A percentile compares a stretch with the other conserved stretches of the same genome.
phyloP scores from a whole-genome alignment of 345 rosid genomes.

The Rhodamnia argentea region DNA sequence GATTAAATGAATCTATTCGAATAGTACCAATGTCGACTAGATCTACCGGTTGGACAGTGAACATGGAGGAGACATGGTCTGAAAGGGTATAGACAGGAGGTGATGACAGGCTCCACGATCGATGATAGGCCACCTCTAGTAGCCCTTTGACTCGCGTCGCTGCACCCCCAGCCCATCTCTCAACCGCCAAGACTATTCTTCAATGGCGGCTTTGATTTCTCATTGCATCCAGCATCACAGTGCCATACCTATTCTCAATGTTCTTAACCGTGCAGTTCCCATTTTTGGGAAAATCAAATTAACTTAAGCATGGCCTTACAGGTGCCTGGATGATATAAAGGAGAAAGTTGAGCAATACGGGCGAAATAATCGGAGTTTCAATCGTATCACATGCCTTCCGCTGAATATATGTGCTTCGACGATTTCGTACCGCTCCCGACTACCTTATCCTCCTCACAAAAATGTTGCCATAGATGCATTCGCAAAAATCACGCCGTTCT shows the following conservation, averaged over 20 bases:
- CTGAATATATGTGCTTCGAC: fast-evolving
- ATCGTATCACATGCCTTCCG: background rate
- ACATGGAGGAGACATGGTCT: no score
- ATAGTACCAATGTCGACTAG: no score
- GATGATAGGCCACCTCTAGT: background rate
- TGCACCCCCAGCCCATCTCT: background rate
- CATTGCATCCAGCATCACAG: background rate
- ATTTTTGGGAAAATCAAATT: no score
- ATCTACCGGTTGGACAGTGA: no score
- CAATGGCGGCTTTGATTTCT: background rate
- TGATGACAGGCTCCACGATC: no score
- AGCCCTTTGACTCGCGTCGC: background rate
- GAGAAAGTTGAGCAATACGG: background rate
- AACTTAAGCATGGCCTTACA: background rate
- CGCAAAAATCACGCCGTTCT: background rate
- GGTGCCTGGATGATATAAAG: background rate
- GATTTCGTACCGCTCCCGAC: background rate
- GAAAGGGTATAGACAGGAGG: no score
- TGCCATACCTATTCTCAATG: background rate
- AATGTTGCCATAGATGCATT: no score
- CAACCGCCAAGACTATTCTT: background rate
- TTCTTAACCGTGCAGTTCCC: background rate
- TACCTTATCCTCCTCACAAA: background rate
- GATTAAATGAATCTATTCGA: no score
- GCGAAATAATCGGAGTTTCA: background rate